A percentile compares a stretch with the other conserved stretches of the same genome.
Evolutionary conservation across 331 rosid genomes (phyloP).

Genomic region (Quercus lobata): DNA sequence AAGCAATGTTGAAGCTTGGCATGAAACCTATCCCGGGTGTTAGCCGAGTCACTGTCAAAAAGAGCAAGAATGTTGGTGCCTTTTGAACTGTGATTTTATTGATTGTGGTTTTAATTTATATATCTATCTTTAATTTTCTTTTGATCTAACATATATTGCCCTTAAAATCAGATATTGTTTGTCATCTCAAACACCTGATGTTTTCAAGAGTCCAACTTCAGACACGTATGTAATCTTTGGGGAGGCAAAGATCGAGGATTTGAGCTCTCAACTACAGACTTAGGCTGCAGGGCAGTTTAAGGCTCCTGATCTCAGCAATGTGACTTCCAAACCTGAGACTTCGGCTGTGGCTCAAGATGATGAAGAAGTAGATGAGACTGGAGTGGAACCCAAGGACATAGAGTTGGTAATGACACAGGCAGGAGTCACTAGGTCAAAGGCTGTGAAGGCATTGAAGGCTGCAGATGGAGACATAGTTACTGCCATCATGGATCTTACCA

Average conservation of each 20-base stretch:
- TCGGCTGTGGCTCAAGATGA: slow-evolving; percentile 52
- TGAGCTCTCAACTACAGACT: slow-evolving; percentile 83
- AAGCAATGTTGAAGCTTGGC: slow-evolving; percentile 94
- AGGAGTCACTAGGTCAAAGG: slow-evolving; percentile 47
- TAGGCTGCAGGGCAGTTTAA: slow-evolving; percentile 97
- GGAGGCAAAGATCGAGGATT: slow-evolving; percentile 88
- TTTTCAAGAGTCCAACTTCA: slow-evolving; percentile 85
- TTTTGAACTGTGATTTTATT: not conserved
- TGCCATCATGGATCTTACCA: slow-evolving; percentile 61
- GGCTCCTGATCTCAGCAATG: slow-evolving; percentile 69
- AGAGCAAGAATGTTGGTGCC: slow-evolving; percentile 82
- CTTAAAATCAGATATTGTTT: slow-evolving; percentile 58
- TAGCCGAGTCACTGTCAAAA: slow-evolving; percentile 83
- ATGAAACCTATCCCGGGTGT: slow-evolving; percentile 84
- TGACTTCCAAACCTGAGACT: slow-evolving; percentile 53
- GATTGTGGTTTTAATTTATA: not conserved
- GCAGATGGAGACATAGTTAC: slow-evolving; percentile 49
- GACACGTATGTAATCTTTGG: slow-evolving; percentile 85
- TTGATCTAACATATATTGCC: not conserved
- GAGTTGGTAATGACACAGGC: slow-evolving; percentile 63
- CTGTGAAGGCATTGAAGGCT: slow-evolving; percentile 48
- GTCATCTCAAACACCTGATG: slow-evolving; percentile 87
- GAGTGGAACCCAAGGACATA: slow-evolving; percentile 46
- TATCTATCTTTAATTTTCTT: not conserved
- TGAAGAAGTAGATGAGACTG: slow-evolving; percentile 47